These are phyloP conservation scores for Stagonosporopsis vannaccii DNA, from an alignment of 2,329 filamentous ascomycete genomes.

Conservation along the genomic window DNA sequence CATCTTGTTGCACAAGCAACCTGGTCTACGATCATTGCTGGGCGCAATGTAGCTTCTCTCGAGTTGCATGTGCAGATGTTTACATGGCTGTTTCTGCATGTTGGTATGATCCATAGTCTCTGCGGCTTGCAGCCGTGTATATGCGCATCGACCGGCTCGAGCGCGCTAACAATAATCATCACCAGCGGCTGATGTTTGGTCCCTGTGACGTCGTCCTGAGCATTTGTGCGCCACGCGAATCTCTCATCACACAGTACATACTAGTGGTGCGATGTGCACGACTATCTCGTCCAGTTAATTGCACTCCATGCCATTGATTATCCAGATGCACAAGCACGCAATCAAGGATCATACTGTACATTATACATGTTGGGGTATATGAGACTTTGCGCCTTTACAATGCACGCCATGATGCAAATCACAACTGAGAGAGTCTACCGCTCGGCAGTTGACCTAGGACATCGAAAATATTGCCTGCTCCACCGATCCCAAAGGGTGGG, in stretches of 20 bases:
- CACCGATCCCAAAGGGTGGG: constrained; percentile 34
- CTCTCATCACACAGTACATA: constrained; percentile 8
- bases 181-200: constrained; percentile 5
- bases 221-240: background rate
- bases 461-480: constrained; percentile 43
- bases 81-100: constrained; percentile 1
- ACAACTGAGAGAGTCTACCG: constrained; percentile 23
- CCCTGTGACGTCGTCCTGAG: constrained; percentile 13
- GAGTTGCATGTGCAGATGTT: background rate
- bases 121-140: constrained; percentile 1
- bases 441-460: constrained; percentile 37
- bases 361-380: constrained; percentile 21
- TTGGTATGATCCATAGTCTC: background rate
- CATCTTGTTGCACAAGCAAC: constrained; percentile 19
- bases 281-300: constrained; percentile 1
- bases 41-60: background rate
- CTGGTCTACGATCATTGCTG: constrained; percentile 17
- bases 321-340: background rate
- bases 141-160: background rate
- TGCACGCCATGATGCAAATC: constrained; percentile 16
- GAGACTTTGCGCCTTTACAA: constrained; percentile 17
- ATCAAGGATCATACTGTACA: background rate
- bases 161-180: background rate
- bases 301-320: background rate
- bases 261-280: background rate